phyloP scores from a whole-genome alignment of 1,139 yeast genomes.

The Debaryomyces sp. region DNA sequence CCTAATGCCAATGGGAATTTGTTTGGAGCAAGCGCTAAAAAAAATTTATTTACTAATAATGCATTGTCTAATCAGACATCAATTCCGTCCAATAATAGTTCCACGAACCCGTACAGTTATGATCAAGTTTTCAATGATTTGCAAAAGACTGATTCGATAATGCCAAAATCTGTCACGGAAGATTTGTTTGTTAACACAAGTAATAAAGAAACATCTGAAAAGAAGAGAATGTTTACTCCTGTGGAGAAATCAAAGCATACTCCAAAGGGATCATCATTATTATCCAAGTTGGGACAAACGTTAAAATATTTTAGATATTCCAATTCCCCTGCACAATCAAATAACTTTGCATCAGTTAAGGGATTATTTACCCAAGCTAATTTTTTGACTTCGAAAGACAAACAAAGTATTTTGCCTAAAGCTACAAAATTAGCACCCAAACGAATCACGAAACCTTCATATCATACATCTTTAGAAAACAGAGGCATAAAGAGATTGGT shows the following conservation, averaged over 20 bases:
- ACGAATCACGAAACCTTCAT: conserved; percentile 15
- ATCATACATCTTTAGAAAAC: conserved; percentile 16
- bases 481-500: conserved; percentile 38
- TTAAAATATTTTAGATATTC: conserved; percentile 36
- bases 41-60: conserved; percentile 5
- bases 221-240: conserved; percentile 24
- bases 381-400: conserved; percentile 19
- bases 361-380: conserved; percentile 30
- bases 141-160: conserved; percentile 12
- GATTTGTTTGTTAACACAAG: conserved; percentile 23
- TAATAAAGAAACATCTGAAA: conserved; percentile 17
- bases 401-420: conserved; percentile 13
- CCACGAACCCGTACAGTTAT: conserved; percentile 29
- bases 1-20: not conserved
- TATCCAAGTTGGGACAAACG: conserved; percentile 40
- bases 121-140: conserved; percentile 24
- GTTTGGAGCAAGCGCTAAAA: not conserved
- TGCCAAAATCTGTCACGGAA: conserved; percentile 47
- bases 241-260: conserved; percentile 3
- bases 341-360: conserved; percentile 19
- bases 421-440: conserved; percentile 16
- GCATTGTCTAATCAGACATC: not conserved
- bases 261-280: conserved; percentile 29
- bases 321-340: conserved; percentile 6
- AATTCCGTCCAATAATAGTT: not conserved